Base-by-base conservation (phyloP, 148 eudicot genomes). In the Rhododendron williamsianum region DNA sequence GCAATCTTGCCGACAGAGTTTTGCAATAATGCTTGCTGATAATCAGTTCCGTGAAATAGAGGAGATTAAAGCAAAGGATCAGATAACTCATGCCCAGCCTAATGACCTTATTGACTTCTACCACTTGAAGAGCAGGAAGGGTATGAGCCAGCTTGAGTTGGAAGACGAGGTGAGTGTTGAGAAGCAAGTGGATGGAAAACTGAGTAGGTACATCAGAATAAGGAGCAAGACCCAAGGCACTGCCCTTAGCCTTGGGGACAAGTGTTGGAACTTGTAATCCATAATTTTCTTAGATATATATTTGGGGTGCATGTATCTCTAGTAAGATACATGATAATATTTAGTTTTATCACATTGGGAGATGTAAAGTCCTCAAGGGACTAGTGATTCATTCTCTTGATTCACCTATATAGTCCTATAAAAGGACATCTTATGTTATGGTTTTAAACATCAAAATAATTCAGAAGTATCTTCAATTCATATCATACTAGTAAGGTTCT, bases 51-150 rank as follows among this genome's bases (percentile, higher is more conserved):
- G 92, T 81, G 99, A 96, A 90, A 91, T 94, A 71, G 97, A 96
- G 87, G 98, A 93, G 88, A 90, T 92, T 81, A 96, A 92, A 91
- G 97, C 95, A 2, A 93, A 93, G 91, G 98, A 95, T 84, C 94
- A 93, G 91, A 85, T 92, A 88, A 91, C 94, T 82, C 90, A 92
- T 83, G 93, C 97, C 38, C 98, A 94, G 85, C 98, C 99, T 72
- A 98, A 96, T 91, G 99, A 96, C 84, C 98, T 94, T 80, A 96
- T 96, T 83, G 99, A 96, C 82, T 96, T 96, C 90, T 96, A 96
- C 91, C 98, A 96, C 85, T 87, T 94, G 90, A 94, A 96, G 94
- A 96, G 97, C 90, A 91, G 98, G 85, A 96, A 93, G 97, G 98
- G 98, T 45, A 96, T 96, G 97, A 96, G 95, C 94, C 98, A 91